These are phyloP conservation scores for Hordeum vulgare DNA, from an alignment of 176 grass and related monocot genomes.

Conservation along the genomic window DNA sequence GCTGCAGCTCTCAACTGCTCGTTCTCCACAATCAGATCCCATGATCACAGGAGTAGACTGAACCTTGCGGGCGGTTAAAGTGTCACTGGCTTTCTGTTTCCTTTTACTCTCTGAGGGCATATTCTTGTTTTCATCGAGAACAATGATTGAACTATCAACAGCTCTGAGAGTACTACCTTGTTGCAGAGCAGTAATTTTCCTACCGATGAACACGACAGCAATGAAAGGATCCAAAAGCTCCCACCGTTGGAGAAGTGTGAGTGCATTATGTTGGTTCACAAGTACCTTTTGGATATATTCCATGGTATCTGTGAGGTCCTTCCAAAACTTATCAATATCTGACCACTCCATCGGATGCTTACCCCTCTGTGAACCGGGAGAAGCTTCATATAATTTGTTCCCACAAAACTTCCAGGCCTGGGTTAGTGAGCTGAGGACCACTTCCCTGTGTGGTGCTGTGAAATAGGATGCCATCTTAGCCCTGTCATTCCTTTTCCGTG, in stretches of 20 bases:
- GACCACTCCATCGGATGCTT: constrained; percentile 67
- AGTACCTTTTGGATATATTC: constrained; percentile 47
- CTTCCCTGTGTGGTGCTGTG: constrained; percentile 60
- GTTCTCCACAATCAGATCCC: constrained; percentile 34
- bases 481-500: constrained; percentile 86
- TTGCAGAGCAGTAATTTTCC: constrained; percentile 75
- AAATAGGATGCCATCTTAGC: constrained; percentile 87
- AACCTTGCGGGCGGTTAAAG: constrained; percentile 9
- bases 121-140: constrained; percentile 34
- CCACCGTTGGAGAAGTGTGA: constrained; percentile 73
- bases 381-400: constrained; percentile 47
- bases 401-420: constrained; percentile 90
- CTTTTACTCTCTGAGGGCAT: constrained; percentile 27
- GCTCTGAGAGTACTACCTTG: constrained; percentile 56
- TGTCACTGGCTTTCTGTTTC: constrained; percentile 18
- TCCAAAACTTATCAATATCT: constrained; percentile 82
- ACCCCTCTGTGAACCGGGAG: constrained; percentile 24
- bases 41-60: constrained; percentile 15
- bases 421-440: constrained; percentile 73
- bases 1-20: constrained; percentile 29
- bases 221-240: constrained; percentile 90
- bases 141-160: constrained; percentile 54
- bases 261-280: constrained; percentile 16
- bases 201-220: constrained; percentile 64
- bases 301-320: constrained; percentile 72